phyloP scores from a whole-genome alignment of 495 filamentous ascomycete species.

The Jackrogersella multiformis region DNA sequence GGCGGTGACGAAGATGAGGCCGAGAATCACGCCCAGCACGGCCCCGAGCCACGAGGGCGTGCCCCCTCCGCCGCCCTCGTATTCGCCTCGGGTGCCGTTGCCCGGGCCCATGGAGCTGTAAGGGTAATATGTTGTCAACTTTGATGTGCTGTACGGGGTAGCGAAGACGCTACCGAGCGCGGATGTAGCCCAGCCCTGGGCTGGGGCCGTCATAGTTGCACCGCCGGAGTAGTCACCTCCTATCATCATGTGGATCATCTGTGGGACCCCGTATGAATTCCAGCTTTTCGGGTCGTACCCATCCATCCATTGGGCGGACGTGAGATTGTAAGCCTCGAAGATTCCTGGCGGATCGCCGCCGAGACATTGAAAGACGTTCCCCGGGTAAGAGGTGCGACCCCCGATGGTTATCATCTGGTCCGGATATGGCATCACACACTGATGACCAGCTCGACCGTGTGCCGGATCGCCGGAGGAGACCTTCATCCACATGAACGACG shows the following conservation, averaged over 20 bases:
- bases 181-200: conserved; percentile 60
- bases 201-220: conserved; percentile 62
- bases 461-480: conserved; percentile 56
- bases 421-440: conserved; percentile 73
- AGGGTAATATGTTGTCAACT: conserved; percentile 67
- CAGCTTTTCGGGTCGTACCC: conserved; percentile 67
- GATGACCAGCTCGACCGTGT: conserved; percentile 68
- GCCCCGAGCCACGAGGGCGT: conserved; percentile 69
- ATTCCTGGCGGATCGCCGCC: conserved; percentile 53
- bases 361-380: conserved; percentile 54
- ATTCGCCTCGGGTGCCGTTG: conserved; percentile 48
- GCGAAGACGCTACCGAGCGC: conserved; percentile 64
- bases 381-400: conserved; percentile 51
- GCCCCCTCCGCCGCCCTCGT: conserved; percentile 44
- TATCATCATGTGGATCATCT: conserved; percentile 64
- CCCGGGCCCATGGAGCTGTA: conserved; percentile 53
- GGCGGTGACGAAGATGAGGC: conserved; percentile 66
- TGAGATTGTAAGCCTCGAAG: conserved; percentile 72
- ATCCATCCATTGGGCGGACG: conserved; percentile 62
- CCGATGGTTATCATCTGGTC: conserved; percentile 80
- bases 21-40: conserved; percentile 72
- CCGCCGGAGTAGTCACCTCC: conserved; percentile 70
- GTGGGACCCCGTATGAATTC: conserved; percentile 69
- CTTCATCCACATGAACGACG: conserved; percentile 79
- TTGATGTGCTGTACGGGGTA: conserved; percentile 63